Conservation (phyloP, 148 eudicot genomes). For the Fallopia convolvulus region DNA sequence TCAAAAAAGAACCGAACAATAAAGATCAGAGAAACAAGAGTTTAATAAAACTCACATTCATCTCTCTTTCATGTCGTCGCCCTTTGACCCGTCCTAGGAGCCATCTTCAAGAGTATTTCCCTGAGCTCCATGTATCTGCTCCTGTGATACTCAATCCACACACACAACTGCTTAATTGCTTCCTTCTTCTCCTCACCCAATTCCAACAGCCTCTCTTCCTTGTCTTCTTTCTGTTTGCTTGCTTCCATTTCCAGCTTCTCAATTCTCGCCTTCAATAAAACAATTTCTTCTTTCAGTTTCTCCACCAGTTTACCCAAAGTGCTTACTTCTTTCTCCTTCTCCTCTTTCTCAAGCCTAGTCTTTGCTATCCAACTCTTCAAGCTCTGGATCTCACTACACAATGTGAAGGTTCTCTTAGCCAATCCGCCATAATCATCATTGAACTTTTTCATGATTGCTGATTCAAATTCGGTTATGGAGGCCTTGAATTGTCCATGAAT, state of each 20-base stretch:
- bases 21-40: background rate
- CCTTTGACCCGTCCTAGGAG: conserved; percentile 1
- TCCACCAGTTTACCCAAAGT: conserved; percentile 29
- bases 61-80: background rate
- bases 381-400: conserved; percentile 52
- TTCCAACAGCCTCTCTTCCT: conserved; percentile 30
- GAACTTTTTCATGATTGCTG: conserved; percentile 34
- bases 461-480: conserved; percentile 40
- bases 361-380: conserved; percentile 31
- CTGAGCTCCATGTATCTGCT: conserved; percentile 44
- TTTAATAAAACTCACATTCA: background rate
- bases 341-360: conserved; percentile 36
- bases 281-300: conserved; percentile 27
- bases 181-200: conserved; percentile 69
- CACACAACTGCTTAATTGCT: conserved; percentile 78
- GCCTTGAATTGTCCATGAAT: conserved; percentile 20
- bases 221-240: conserved; percentile 17
- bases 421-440: conserved; percentile 62
- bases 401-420: conserved; percentile 33
- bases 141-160: conserved; percentile 68
- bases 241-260: conserved; percentile 34
- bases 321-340: conserved; percentile 29
- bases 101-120: conserved; percentile 20
- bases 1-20: background rate
- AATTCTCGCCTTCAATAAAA: conserved; percentile 18